Evolutionary conservation across 768 basidiomycete genomes (phyloP), one percentile per base, ranked within the genome.

Genomic region (Boletus subparvulus): DNA sequence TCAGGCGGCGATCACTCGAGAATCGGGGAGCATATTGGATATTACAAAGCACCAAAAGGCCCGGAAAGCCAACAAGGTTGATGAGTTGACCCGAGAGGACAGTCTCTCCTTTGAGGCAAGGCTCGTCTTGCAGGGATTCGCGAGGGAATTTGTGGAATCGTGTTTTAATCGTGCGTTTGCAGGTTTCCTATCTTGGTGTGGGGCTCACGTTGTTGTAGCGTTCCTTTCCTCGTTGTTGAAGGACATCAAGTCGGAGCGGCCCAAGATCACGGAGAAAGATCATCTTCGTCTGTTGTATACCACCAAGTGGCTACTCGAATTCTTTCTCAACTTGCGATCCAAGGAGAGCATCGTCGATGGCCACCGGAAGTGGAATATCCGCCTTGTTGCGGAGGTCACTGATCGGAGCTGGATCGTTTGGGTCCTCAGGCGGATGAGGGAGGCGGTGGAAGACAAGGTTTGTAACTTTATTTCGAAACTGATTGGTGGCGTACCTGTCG

Each of bases 241-340:
- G 73, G 97, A 98, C 68, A 98, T 99, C 70, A 85, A 88, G 56
- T 90, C 91, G 57, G 92, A 98, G 73, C 81, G 94, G 44, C 81
- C 88, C 52, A 94, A 95, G 73, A 86, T 99, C 60, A 87, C 88
- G n/a, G 94, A 97, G 67, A 92, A 94, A 64, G 97, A 98, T 69
- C 88, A 95, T 66, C 82, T 95, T 53, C 87, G 97, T 8, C 78
- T 97, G 26, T 79, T 98, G 41, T 92, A 84, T 69, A 81, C 97
- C 41, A 83, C 88, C 6, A 89, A 92, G 55, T 98, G 96, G 89
- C 88, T 96, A 66, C 82, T 97, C 37, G 88, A 94, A 59, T 96
- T 92, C 77, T 95, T 98, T 73, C 80, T 95, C 12, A 67, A 73
- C 47, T 63, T 77, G 11, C 74, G 80, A 30, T 62, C 72, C 26